phyloP scores from a whole-genome alignment of 169 alveolate genomes.

The Toxoplasma gondii region DNA sequence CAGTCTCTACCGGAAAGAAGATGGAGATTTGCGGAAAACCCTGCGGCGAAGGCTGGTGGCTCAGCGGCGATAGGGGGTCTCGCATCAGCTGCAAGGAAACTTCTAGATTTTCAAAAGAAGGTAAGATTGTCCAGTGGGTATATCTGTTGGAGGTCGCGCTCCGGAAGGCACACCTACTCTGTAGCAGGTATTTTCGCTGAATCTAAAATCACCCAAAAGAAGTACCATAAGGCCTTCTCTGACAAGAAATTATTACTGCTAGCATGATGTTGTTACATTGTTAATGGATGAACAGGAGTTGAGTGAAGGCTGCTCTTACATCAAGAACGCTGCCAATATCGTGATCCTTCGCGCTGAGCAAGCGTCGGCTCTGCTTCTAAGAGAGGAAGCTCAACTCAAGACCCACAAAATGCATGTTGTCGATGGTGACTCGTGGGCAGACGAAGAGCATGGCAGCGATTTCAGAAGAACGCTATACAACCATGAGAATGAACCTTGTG shows the following conservation, averaged over 20 bases:
- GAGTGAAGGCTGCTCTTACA: conserved; percentile 40
- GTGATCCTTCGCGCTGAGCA: conserved; percentile 56
- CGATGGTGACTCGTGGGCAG: neutral
- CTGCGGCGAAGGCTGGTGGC: conserved; percentile 36
- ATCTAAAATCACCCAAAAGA: no score
- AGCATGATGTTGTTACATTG: neutral
- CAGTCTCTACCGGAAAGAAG: conserved; percentile 41
- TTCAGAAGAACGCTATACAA: neutral
- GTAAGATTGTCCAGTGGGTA: neutral
- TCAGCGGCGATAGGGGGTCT: conserved; percentile 49
- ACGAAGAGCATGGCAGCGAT: neutral
- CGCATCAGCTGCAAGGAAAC: conserved; percentile 47
- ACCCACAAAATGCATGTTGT: neutral
- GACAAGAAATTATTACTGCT: neutral
- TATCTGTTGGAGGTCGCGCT: no score
- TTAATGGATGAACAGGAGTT: conserved; percentile 7
- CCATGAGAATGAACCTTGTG: neutral
- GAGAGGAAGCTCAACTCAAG: neutral
- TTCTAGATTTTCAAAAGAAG: conserved; percentile 36
- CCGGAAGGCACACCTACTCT: neutral
- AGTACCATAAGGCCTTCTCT: neutral
- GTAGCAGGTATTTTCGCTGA: neutral
- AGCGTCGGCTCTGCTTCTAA: conserved; percentile 47
- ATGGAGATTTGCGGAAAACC: conserved; percentile 48
- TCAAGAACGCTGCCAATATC: conserved; percentile 45